A percentile compares a stretch with the other conserved stretches of the same genome.
Conservation (phyloP, 208 protist genomes). For the Phytomonas francai region DNA sequence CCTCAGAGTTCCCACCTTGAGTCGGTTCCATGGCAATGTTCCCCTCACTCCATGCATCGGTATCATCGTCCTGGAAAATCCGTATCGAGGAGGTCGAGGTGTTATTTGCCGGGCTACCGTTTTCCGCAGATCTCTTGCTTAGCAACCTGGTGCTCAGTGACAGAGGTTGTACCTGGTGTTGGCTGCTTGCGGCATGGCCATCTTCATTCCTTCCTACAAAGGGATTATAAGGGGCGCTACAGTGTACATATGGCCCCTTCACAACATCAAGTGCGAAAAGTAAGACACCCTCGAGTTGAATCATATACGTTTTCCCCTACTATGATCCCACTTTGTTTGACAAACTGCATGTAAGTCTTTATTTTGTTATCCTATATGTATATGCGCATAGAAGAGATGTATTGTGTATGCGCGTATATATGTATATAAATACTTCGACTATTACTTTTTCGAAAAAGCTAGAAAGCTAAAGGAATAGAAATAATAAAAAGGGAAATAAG, state of each 20-base stretch:
- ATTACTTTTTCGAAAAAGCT: neutral
- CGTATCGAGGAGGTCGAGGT: neutral
- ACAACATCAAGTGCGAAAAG: constrained; percentile 80
- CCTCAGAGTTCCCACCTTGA: neutral
- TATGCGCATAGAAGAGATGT: constrained; percentile 6
- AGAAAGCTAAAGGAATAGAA: constrained; percentile 14
- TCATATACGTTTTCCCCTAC: constrained; percentile 1
- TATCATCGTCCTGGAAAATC: constrained; percentile 4
- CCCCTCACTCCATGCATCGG: neutral
- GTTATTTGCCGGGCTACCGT: neutral
- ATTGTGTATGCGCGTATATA: constrained; percentile 9
- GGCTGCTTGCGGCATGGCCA: neutral
- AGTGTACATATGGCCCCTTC: constrained; percentile 74
- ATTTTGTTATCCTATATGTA: neutral
- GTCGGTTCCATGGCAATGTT: neutral
- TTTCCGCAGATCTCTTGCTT: neutral
- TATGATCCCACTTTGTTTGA: neutral
- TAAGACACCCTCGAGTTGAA: constrained; percentile 49
- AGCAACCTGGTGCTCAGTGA: neutral
- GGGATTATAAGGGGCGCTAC: constrained; percentile 41
- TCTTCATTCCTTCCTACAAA: constrained; percentile 1
- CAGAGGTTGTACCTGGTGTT: neutral
- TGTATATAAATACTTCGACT: constrained; percentile 13
- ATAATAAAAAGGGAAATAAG: constrained; percentile 8
- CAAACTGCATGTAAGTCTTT: neutral